A percentile compares a stretch with the other conserved stretches of the same genome.
Evolutionary conservation across 2,329 filamentous ascomycete species (phyloP).

Genomic region (Penicillium sclerotiorum): DNA sequence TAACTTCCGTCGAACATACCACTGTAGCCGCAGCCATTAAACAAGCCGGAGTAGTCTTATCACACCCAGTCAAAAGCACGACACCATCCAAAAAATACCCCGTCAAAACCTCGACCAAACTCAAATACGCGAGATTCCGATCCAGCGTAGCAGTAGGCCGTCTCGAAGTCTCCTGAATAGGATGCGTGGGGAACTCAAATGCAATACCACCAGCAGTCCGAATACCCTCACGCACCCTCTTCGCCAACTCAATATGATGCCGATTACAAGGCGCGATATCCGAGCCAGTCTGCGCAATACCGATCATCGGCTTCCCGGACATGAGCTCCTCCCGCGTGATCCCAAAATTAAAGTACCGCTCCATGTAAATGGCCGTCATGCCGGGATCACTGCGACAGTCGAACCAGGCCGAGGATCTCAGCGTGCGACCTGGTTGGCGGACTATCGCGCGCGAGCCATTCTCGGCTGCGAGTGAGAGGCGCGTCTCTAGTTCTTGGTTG

Average conservation of each 20-base stretch:
- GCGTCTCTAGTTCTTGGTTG: conserved; percentile 38
- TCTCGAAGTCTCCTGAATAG: conserved; percentile 54
- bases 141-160: conserved; percentile 55
- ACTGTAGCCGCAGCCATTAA: conserved; percentile 57
- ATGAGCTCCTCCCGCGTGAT: conserved; percentile 53
- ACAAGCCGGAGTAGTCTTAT: conserved; percentile 56
- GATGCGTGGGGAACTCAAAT: conserved; percentile 57
- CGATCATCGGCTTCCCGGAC: conserved; percentile 55
- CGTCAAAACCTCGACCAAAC: conserved; percentile 52
- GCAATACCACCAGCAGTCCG: conserved; percentile 53
- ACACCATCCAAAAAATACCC: conserved; percentile 56
- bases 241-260: conserved; percentile 53
- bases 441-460: conserved; percentile 3
- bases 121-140: conserved; percentile 53
- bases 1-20: conserved; percentile 27
- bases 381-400: conserved; percentile 46
- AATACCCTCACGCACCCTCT: conserved; percentile 56
- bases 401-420: conserved; percentile 52
- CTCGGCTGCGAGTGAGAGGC: conserved; percentile 11
- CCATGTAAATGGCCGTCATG: conserved; percentile 53
- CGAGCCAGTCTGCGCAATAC: conserved; percentile 56
- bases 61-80: conserved; percentile 55
- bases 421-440: conserved; percentile 27
- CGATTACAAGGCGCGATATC: conserved; percentile 56
- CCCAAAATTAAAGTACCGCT: conserved; percentile 56